These are phyloP conservation scores for Diddensiella caesifluorescens DNA, from an alignment of 805 yeast genomes.

Conservation along the genomic window DNA sequence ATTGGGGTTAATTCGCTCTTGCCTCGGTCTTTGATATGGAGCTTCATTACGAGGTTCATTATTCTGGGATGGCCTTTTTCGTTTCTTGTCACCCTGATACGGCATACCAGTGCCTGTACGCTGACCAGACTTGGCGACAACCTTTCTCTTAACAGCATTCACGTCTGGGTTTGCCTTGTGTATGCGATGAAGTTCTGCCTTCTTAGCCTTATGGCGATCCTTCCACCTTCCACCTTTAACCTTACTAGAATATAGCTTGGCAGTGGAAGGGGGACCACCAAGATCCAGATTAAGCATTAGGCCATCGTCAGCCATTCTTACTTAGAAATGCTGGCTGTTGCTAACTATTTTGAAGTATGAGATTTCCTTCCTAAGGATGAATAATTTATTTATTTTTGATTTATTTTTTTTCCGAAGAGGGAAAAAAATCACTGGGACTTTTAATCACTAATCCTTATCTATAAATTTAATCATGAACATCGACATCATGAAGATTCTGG, in stretches of 20 bases:
- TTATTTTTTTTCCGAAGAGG: too few species aligned
- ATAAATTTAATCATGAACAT: too few species aligned
- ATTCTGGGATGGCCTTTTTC: neutral
- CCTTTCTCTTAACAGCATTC: neutral
- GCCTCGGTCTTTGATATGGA: neutral
- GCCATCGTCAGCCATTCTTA: slow-evolving; percentile 45
- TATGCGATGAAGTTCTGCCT: slow-evolving; percentile 19
- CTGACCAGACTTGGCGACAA: neutral
- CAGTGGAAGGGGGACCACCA: slow-evolving; percentile 6
- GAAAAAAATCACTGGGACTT: too few species aligned
- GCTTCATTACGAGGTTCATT: neutral
- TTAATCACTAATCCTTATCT: too few species aligned
- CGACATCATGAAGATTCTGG: too few species aligned
- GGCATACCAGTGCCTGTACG: slow-evolving; percentile 1
- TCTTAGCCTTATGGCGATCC: slow-evolving; percentile 62
- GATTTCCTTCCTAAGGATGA: too few species aligned
- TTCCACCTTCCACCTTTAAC: slow-evolving; percentile 73
- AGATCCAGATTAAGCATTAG: slow-evolving; percentile 68
- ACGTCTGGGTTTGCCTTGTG: neutral
- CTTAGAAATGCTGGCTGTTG: neutral
- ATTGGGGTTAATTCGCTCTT: slow-evolving; percentile 1
- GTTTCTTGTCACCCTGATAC: neutral
- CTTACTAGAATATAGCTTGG: slow-evolving; percentile 4
- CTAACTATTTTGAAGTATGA: neutral
- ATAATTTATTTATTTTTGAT: too few species aligned